A percentile compares a stretch with the other conserved stretches of the same genome.
phyloP scores from a whole-genome alignment of 139 green algal genomes.

The Chlamydomonas sp. region DNA sequence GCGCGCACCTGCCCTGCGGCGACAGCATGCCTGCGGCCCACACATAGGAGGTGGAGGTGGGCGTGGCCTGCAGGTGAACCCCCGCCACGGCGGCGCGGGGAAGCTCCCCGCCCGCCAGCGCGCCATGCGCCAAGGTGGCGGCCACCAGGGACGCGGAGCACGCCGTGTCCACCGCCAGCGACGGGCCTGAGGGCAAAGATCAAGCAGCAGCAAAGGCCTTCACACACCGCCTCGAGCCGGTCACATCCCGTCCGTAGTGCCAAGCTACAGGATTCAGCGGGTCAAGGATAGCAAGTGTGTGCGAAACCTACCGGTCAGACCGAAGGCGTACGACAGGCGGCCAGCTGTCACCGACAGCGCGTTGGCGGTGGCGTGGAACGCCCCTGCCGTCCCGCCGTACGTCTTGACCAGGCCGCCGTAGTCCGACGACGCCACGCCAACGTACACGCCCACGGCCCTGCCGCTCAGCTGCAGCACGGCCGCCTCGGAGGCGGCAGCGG shows the following conservation, averaged over 20 bases:
- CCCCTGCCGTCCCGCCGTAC: constrained; percentile 40
- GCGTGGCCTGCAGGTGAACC: constrained; percentile 58
- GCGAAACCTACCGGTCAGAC: constrained; percentile 29
- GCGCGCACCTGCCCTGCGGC: constrained; percentile 65
- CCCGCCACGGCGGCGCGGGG: constrained; percentile 54
- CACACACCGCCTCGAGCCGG: too few relatives aligned
- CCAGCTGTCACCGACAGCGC: constrained; percentile 82
- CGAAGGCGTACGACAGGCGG: constrained; percentile 77
- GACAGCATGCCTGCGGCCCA: constrained; percentile 77
- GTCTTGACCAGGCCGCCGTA: constrained; percentile 70
- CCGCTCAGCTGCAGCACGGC: too few relatives aligned
- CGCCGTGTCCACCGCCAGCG: constrained; percentile 74
- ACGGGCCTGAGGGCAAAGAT: constrained; percentile 41
- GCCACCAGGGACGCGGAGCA: constrained; percentile 75
- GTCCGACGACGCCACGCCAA: constrained; percentile 79
- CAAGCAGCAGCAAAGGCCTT: background rate
- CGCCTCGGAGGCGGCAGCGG: too few relatives aligned
- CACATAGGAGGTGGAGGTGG: constrained; percentile 60
- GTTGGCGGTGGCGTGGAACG: constrained; percentile 79
- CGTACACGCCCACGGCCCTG: constrained; percentile 45
- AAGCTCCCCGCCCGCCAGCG: background rate
- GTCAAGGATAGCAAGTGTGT: too few relatives aligned
- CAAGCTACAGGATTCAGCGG: too few relatives aligned
- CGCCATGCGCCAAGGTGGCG: constrained; percentile 49
- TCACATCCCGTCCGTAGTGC: too few relatives aligned